Evolutionary conservation across 2,329 filamentous ascomycete genomes (phyloP).

Genomic region (Onygenales sp.): DNA sequence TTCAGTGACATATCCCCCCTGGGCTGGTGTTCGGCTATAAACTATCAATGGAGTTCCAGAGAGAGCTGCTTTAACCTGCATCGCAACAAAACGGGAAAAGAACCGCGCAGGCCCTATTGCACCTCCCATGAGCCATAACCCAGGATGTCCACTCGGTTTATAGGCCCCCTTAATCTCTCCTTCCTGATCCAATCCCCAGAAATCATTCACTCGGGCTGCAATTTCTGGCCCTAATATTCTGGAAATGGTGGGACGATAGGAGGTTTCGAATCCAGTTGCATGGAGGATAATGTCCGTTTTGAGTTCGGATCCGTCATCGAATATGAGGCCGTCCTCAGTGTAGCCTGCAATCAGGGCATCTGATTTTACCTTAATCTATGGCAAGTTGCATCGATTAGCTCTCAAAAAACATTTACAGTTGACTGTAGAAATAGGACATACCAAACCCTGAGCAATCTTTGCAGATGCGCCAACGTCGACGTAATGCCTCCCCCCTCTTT

Average conservation of each 20-base stretch:
- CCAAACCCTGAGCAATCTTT: conserved; percentile 31
- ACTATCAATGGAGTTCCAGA: conserved; percentile 12
- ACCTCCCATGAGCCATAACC: conserved; percentile 38
- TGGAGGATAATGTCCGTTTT: conserved; percentile 40
- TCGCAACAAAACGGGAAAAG: conserved; percentile 34
- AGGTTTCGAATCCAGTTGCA: conserved; percentile 37
- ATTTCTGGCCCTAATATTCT: conserved; percentile 33
- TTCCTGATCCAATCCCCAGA: conserved; percentile 38
- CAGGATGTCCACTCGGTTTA: conserved; percentile 24
- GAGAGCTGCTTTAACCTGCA: conserved; percentile 35
- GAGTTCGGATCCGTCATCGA: conserved; percentile 34
- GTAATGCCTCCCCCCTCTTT: conserved; percentile 39
- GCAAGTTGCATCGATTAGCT: background rate
- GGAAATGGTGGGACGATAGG: conserved; percentile 31
- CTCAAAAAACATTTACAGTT: background rate
- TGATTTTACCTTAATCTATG: conserved; percentile 36
- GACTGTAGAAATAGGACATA: background rate
- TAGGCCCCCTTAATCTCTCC: conserved; percentile 39
- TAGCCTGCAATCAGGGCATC: conserved; percentile 27
- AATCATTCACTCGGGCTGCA: conserved; percentile 33
- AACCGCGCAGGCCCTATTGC: conserved; percentile 31
- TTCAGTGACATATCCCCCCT: too few species aligned
- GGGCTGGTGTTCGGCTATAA: conserved; percentile 2
- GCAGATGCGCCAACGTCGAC: conserved; percentile 37
- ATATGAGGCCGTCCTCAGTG: conserved; percentile 31